Base-by-base conservation (phyloP, 1,139 yeast genomes). In the Keqinozyma sinolaborantium region DNA sequence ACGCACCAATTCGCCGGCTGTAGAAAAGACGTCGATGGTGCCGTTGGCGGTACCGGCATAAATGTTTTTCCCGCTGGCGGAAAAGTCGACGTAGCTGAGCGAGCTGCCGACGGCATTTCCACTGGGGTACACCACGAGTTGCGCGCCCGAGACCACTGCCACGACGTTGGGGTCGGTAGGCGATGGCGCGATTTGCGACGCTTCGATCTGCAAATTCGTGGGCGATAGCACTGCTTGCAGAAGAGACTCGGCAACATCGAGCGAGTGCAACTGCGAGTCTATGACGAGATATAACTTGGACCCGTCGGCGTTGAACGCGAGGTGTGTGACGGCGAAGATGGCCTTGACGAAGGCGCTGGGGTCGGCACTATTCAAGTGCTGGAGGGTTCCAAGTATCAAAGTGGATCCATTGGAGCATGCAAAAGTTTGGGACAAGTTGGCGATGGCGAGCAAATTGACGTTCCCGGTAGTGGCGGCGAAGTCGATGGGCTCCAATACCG, bases 341-440 rank as follows among this genome's bases (percentile, higher is more conserved):
- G 47, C 27, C 0, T 26, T 23, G 4, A 30, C 36, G 9, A 35
- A 24, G 1, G 34, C 18, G 3, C 25, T 30, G 3, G 40, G 14
- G 11, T 42, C 29, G 4, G 30, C 35, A 8, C 31, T 24, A 26
- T 38, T 39, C 23, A 46, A 30, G 18, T 35, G 32, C 1, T 5
- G 10, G 32, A 35, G 23, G 26, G 24, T 13, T 31, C 46, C 38
- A 36, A 40, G 20, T 34, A 41, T 33, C 54, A 41, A 21, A 32
- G 24, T 7, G 4, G 41, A 33, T 10, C 56, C 45, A 39, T 65
- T 57, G n/a, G 72, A 61, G 23, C 56, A 53, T 8, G 65, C 70
- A 37, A 57, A 53, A 16, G 50, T 34, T 5, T 50, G 46, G 14
- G 44, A 38, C 8, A 36, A 19, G 32, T 60, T 54, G 11, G 60